phyloP scores from a whole-genome alignment of 192 early-diverging fungal species.

The Thoreauomyces humboldtii region DNA sequence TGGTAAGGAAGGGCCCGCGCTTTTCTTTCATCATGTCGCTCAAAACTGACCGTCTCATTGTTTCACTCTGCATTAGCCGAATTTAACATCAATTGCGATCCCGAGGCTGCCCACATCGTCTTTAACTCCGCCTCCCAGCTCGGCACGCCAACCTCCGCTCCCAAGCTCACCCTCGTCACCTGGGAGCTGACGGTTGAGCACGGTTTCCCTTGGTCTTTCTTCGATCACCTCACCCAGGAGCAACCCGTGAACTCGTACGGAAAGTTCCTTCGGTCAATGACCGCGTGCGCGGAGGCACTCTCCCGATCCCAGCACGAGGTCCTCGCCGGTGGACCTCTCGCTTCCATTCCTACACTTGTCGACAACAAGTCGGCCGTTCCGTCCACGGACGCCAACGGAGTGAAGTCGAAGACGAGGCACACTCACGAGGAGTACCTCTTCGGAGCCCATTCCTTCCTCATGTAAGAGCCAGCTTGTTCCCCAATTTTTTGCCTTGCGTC shows the following conservation, averaged over 20 bases:
- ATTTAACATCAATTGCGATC: slow-evolving; percentile 50
- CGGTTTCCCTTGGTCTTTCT: slow-evolving; percentile 41
- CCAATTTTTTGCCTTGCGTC: not conserved
- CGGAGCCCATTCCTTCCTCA: slow-evolving; percentile 23
- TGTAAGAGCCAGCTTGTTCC: slow-evolving; percentile 21
- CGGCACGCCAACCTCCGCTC: not conserved
- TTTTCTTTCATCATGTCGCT: not conserved
- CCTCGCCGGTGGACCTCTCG: slow-evolving; percentile 17
- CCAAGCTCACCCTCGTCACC: slow-evolving; percentile 37
- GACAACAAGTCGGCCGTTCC: not conserved
- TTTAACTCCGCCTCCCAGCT: slow-evolving; percentile 28
- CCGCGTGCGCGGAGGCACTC: slow-evolving; percentile 16
- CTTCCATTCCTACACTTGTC: slow-evolving; percentile 9
- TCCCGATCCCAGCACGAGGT: slow-evolving; percentile 27
- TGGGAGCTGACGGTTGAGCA: slow-evolving; percentile 46
- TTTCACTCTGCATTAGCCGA: slow-evolving; percentile 12
- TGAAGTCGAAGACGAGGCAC: not conserved
- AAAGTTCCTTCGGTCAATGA: slow-evolving; percentile 17
- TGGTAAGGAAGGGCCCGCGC: slow-evolving; percentile 11
- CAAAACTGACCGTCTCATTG: too few species aligned
- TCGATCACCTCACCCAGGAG: slow-evolving; percentile 28
- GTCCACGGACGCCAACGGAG: not conserved
- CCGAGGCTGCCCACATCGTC: slow-evolving; percentile 45
- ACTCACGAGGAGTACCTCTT: slow-evolving; percentile 26
- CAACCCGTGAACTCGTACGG: slow-evolving; percentile 15